phyloP scores from a whole-genome alignment of 371 early-diverging fungal genomes.

The Rhizopus sp. region DNA sequence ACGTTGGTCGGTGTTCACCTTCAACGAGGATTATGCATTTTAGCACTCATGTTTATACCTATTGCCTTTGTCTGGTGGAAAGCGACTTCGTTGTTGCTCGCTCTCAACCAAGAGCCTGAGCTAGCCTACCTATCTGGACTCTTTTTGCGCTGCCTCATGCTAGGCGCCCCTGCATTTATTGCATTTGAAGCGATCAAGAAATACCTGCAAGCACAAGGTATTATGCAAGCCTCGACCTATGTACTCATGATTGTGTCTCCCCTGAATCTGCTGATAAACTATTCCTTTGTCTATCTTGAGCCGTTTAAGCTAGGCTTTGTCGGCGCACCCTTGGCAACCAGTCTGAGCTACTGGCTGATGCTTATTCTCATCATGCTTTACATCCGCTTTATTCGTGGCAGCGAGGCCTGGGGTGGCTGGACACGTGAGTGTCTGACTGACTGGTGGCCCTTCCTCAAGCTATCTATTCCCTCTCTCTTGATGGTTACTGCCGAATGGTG shows the following conservation, averaged over 20 bases:
- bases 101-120: conserved; percentile 40
- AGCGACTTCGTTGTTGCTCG: conserved; percentile 50
- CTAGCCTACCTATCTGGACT: conserved; percentile 38
- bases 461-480: conserved; percentile 67
- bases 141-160: conserved; percentile 66
- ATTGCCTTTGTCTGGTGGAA: conserved; percentile 79
- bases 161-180: conserved; percentile 74
- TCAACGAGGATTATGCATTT: conserved; percentile 78
- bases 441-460: conserved; percentile 65
- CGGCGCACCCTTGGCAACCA: conserved; percentile 82
- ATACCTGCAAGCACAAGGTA: conserved; percentile 82
- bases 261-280: conserved; percentile 71
- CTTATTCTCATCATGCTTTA: conserved; percentile 61
- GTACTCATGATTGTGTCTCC: conserved; percentile 70
- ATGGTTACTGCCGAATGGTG: conserved; percentile 80
- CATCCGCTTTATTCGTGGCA: conserved; percentile 64
- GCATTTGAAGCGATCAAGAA: conserved; percentile 79
- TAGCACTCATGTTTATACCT: conserved; percentile 65
- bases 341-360: conserved; percentile 71
- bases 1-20: conserved; percentile 78
- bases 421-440: conserved; percentile 61
- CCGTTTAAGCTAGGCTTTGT: conserved; percentile 69
- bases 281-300: conserved; percentile 67
- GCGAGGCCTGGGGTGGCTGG: conserved; percentile 83
- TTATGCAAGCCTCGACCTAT: conserved; percentile 76